Evolutionary conservation across 176 grass and related monocot genomes (phyloP), one percentile per base, ranked within the genome.

Genomic region (Carex parvula): DNA sequence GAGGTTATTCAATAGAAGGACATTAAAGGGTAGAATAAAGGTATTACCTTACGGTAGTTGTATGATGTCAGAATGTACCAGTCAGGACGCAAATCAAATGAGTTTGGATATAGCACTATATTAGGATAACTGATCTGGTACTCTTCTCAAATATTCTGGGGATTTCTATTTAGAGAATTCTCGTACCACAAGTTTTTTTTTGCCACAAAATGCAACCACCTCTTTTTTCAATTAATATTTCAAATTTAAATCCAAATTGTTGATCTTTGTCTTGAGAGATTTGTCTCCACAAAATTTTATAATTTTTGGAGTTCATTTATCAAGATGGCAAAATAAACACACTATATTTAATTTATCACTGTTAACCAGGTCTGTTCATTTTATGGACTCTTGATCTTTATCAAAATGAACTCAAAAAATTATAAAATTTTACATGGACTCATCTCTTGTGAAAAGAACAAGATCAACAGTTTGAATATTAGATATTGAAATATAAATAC

Each of bases 1-100:
- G 50, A 86, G 33, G 17, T 58, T 66, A 84, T 66, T 65, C n/a
- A 41, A 70, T 30, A 67, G 8, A 54, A 85, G 39, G 48, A 68
- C 30, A 59, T 67, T 59, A 79, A 81, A 1, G 18, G 39, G 17
- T 42, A 71, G 8, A 71, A 42, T 8, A 71, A 17, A 37, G 30
- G 7, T 53, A 30, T 50, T 54, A 81, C 32, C 56, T 81, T 41
- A 70, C 39, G 2, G 7, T 71, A 44, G 18, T 21, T 3, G 37
- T 70, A 71, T 71, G 68, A n/a, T 35, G 67, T 2, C 29, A 70
- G 16, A 70, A 9, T 70, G 35, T 42, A 60, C 35, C 68, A 44
- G 17, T 44, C 5, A 13, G n/a, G n/a, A 50, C 71, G 0, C 2
- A 53, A 44, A 11, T 5, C 35, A 71, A 50, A 53, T 11, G 29